Percentiles rank a stretch among this genome's conserved stretches.
phyloP scores from a whole-genome alignment of 257 asterid species.

The Solanum appendiculatum region DNA sequence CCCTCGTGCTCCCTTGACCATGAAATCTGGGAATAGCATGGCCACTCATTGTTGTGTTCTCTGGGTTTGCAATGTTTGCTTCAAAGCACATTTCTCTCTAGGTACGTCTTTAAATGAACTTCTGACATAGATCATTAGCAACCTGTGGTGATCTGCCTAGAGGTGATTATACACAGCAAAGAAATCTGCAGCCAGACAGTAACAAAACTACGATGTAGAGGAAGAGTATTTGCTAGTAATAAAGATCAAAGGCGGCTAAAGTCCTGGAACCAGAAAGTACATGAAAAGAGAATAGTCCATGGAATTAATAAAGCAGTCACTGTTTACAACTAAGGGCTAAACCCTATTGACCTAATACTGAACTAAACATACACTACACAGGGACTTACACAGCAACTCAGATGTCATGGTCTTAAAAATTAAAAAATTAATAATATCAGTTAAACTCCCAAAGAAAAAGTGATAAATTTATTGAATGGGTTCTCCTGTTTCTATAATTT shows the following conservation, averaged over 20 bases:
- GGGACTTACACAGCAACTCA: not conserved
- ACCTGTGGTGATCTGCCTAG: not conserved
- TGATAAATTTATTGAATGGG: not conserved
- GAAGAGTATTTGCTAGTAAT: not conserved
- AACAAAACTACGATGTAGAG: not conserved
- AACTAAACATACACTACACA: not conserved
- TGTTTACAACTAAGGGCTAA: not conserved
- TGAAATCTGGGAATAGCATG: not conserved
- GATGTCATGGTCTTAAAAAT: not conserved
- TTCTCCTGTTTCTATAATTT: not conserved
- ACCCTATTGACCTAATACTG: not conserved
- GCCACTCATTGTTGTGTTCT: not conserved
- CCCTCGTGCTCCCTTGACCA: not conserved
- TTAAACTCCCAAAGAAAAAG: not conserved
- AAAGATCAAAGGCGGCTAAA: not conserved
- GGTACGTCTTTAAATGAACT: not conserved
- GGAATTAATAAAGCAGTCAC: not conserved
- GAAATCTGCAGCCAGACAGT: not conserved
- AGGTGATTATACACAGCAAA: not conserved
- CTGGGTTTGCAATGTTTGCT: not conserved
- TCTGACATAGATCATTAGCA: not conserved
- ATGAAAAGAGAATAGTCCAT: not conserved
- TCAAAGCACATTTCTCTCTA: not conserved
- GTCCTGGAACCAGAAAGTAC: not conserved
- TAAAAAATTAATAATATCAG: not conserved